Evolutionary conservation across 179 eudicot species (phyloP).

Genomic region (Pouteria campechiana): DNA sequence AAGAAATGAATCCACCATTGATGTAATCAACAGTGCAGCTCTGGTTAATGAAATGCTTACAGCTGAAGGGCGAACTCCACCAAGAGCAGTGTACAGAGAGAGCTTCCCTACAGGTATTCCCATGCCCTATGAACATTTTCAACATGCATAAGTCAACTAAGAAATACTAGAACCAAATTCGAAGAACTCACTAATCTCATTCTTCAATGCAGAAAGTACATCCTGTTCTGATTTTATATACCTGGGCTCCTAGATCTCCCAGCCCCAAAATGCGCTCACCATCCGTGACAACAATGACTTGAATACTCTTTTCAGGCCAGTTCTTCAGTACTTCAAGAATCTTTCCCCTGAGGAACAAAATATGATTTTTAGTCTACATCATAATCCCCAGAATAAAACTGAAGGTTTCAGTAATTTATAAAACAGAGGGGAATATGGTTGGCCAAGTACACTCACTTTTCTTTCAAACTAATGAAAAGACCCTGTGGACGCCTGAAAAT

Average conservation of each 20-base stretch:
- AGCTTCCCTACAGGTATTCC: conserved; percentile 91
- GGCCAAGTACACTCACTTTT: conserved; percentile 51
- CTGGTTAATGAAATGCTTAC: conserved; percentile 26
- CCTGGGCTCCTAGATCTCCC: conserved; percentile 98
- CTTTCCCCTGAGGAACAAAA: conserved; percentile 67
- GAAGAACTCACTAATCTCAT: no score
- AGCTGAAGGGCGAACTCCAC: conserved; percentile 88
- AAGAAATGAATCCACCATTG: not conserved
- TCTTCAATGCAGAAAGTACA: no score
- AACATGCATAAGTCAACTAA: not conserved
- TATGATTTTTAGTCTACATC: no score
- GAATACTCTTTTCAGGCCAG: conserved; percentile 88
- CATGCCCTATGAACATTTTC: conserved; percentile 54
- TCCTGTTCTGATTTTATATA: no score
- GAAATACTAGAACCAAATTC: not conserved
- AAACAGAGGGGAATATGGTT: no score
- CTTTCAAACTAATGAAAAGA: conserved; percentile 81
- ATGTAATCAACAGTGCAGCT: not conserved
- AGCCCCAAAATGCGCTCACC: conserved; percentile 95
- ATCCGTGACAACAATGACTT: conserved; percentile 94
- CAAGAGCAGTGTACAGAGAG: conserved; percentile 77
- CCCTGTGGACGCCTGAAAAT: conserved; percentile 92
- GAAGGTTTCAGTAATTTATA: no score
- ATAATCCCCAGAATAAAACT: no score
- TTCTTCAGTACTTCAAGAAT: conserved; percentile 78